Conservation (phyloP, 768 basidiomycete genomes). For the Naganishia onofrii region DNA sequence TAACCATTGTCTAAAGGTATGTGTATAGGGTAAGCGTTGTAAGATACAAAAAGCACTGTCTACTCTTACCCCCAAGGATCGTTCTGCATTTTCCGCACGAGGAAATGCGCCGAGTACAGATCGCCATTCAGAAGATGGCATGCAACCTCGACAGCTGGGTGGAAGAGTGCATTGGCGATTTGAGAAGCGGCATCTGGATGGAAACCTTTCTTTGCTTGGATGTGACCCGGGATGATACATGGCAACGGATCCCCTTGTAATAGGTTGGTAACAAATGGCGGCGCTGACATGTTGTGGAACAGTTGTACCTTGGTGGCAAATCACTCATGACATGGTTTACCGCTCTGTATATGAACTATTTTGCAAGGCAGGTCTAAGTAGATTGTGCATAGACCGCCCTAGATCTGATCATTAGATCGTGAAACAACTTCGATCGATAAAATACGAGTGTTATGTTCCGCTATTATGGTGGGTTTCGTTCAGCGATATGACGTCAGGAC, state of each 20-base stretch:
- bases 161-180: conserved; percentile 30
- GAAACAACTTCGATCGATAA: neutral
- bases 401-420: conserved; percentile 2
- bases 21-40: neutral
- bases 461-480: too few relatives aligned
- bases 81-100: conserved; percentile 30
- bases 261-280: conserved; percentile 6
- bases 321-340: neutral
- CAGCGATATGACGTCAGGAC: neutral
- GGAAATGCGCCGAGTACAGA: conserved; percentile 29
- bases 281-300: conserved; percentile 1
- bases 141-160: conserved; percentile 27
- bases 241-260: conserved; percentile 5
- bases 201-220: conserved; percentile 28
- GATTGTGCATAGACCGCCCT: too few relatives aligned
- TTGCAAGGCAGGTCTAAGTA: too few relatives aligned
- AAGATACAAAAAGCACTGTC: too few relatives aligned
- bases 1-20: conserved; percentile 16
- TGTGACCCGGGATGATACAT: conserved; percentile 24
- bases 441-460: too few relatives aligned
- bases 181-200: conserved; percentile 26
- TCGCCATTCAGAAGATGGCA: conserved; percentile 26
- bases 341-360: neutral
- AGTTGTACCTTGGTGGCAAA: neutral
- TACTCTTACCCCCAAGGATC: conserved; percentile 27